phyloP scores from a whole-genome alignment of 2,329 filamentous ascomycete genomes.

The Stylonectria norvegica region DNA sequence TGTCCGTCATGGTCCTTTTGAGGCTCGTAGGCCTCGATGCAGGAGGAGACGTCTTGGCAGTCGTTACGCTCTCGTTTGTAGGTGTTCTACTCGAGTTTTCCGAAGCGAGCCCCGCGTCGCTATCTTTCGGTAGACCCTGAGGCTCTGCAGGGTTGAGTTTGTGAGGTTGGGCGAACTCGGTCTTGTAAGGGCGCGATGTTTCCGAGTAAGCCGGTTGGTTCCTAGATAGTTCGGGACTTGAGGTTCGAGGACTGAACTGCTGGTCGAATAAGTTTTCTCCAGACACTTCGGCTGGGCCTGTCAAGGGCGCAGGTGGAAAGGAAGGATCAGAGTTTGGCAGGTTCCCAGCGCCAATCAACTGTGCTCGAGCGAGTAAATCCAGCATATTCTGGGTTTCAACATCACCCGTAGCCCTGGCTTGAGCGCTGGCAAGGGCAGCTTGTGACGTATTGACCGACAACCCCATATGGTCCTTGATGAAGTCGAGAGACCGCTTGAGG shows the following conservation, averaged over 20 bases:
- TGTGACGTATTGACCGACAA: constrained; percentile 67
- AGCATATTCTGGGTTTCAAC: constrained; percentile 86
- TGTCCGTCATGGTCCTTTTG: constrained; percentile 86
- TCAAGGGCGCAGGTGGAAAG: constrained; percentile 59
- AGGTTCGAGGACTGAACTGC: constrained; percentile 61
- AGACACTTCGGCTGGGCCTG: constrained; percentile 71
- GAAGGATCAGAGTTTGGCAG: constrained; percentile 47
- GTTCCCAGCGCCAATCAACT: constrained; percentile 69
- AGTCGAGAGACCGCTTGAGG: constrained; percentile 89
- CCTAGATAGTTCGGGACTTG: constrained; percentile 47
- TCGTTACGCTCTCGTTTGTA: constrained; percentile 55
- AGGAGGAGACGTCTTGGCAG: constrained; percentile 52
- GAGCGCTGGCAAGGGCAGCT: constrained; percentile 74
- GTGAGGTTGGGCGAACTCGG: constrained; percentile 13
- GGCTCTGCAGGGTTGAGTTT: constrained; percentile 16
- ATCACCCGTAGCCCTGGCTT: constrained; percentile 79
- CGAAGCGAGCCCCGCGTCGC: constrained; percentile 34
- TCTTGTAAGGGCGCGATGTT: constrained; percentile 20
- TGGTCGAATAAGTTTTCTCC: constrained; percentile 81
- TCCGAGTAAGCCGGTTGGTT: constrained; percentile 35
- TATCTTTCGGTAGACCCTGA: no score
- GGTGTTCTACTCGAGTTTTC: constrained; percentile 52
- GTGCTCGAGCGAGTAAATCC: constrained; percentile 78
- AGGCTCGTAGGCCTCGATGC: constrained; percentile 61
- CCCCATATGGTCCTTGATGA: constrained; percentile 88